A percentile compares a stretch with the other conserved stretches of the same genome.
These are phyloP conservation scores for Camelina neglecta DNA, from an alignment of 345 rosid genomes.

Conservation along the genomic window DNA sequence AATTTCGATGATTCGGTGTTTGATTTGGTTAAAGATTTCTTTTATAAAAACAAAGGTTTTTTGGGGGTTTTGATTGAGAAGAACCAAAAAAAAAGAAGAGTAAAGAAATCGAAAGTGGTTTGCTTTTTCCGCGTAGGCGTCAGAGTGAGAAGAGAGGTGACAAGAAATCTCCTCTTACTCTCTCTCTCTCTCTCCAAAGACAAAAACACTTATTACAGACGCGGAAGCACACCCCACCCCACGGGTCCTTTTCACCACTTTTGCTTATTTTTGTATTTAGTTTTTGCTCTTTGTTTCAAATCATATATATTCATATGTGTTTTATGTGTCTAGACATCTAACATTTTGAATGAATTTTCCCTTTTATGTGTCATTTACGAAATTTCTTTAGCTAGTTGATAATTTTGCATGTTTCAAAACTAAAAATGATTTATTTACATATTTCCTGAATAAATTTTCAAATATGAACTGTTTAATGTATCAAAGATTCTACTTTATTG, in stretches of 20 bases:
- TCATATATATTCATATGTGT: too few species aligned
- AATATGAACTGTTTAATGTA: not conserved
- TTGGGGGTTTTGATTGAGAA: not conserved
- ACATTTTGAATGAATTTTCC: too few species aligned
- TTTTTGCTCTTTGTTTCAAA: too few species aligned
- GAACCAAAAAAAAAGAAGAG: not conserved
- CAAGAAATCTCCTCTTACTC: not conserved
- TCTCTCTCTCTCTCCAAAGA: not conserved
- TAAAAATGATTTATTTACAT: too few species aligned
- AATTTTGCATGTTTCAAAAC: too few species aligned
- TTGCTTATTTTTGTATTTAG: not conserved
- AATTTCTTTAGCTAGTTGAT: too few species aligned
- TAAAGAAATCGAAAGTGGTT: slow-evolving; percentile 37
- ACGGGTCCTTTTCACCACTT: slow-evolving; percentile 21
- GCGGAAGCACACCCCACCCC: slow-evolving; percentile 25
- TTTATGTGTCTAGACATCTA: too few species aligned
- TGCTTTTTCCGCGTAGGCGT: slow-evolving; percentile 45
- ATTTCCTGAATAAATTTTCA: not conserved
- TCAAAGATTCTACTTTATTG: not conserved
- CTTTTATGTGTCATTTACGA: too few species aligned
- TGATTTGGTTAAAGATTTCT: slow-evolving; percentile 30
- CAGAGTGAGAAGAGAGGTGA: slow-evolving; percentile 29
- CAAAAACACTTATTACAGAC: slow-evolving; percentile 19
- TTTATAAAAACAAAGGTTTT: not conserved
- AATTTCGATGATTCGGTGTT: slow-evolving; percentile 42